Conservation (phyloP, 2,329 filamentous ascomycete genomes). For the Penicillium hesseltinei region DNA sequence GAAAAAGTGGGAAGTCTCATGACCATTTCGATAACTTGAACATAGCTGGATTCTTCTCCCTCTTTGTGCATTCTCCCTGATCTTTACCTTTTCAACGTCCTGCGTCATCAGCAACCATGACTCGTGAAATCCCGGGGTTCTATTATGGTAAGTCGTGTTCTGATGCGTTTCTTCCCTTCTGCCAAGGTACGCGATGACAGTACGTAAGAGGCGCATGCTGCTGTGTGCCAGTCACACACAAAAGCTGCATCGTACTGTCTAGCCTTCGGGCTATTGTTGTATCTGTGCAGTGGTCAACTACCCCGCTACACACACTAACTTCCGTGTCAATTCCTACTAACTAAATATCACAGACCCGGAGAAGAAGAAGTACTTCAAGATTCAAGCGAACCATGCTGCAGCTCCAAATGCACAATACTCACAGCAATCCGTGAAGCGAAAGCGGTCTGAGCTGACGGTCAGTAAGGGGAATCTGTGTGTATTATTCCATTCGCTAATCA, state of each 20-base stretch:
- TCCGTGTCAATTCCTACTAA: background rate
- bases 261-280: background rate
- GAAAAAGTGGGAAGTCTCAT: constrained; percentile 1
- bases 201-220: background rate
- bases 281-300: background rate
- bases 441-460: constrained; percentile 48
- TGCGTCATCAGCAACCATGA: constrained; percentile 18
- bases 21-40: background rate
- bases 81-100: background rate
- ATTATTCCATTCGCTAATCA: constrained; percentile 7
- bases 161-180: background rate
- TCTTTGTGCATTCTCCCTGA: background rate
- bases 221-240: background rate
- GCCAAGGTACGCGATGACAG: background rate
- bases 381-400: constrained; percentile 55
- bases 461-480: background rate
- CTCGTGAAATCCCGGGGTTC: constrained; percentile 34
- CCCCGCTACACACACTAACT: background rate
- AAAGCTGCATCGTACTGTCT: background rate
- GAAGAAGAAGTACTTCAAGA: constrained; percentile 67
- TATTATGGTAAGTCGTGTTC: constrained; percentile 32
- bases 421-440: constrained; percentile 57
- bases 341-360: constrained; percentile 38
- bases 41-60: constrained; percentile 1
- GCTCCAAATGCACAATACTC: constrained; percentile 55